Evolutionary conservation across 495 filamentous ascomycete species (phyloP), one percentile per base, ranked within the genome.

Genomic region (Entonaema liquescens): DNA sequence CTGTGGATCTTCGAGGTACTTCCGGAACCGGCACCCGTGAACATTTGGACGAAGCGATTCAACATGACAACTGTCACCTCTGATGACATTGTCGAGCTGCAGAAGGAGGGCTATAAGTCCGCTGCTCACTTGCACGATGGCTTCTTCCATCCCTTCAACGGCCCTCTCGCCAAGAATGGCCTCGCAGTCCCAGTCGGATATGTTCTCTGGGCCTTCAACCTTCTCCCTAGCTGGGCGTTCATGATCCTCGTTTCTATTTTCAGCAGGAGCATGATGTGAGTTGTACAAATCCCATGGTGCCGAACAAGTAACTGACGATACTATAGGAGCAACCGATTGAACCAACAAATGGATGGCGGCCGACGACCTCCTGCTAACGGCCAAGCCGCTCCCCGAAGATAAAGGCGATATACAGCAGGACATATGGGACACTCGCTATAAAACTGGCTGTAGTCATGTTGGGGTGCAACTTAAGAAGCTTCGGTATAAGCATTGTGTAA

Each of bases 241-340:
- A 92, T 98, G 95, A 86, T 98, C 68, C 77, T 85, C 35, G 87
- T 98, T 70, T 92, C 90, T 65, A 88, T 98, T 72, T 76, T 94
- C 67, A 95, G 90, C 84, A 86, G 94, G 72, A 86, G 83, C 40
- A 83, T 97, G 77, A 97, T 97, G 95, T 97, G 83, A 90, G 93
- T 87, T 19, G 44, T 9, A 59, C 12, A 3, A 25, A 26, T n/a
- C 49, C 36, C 29, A 23, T 26, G 12, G 8, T 21, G 49, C 19
- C 36, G 60, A 56, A 21, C 17, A 53, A 33, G 23, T 50, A 57
- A 17, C 52, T 28, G 35, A 77, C 23, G 50, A 19, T 21, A 19
- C 7, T 28, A 25, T 33, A 76, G 74, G 75, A 52, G 76, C 64
- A 76, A 77, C 71, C 68, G 63, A 56, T 77, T 79, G 77, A 76